A percentile compares a stretch with the other conserved stretches of the same genome.
Conservation (phyloP, 2,329 filamentous ascomycete genomes). For the Alternaria sp. region DNA sequence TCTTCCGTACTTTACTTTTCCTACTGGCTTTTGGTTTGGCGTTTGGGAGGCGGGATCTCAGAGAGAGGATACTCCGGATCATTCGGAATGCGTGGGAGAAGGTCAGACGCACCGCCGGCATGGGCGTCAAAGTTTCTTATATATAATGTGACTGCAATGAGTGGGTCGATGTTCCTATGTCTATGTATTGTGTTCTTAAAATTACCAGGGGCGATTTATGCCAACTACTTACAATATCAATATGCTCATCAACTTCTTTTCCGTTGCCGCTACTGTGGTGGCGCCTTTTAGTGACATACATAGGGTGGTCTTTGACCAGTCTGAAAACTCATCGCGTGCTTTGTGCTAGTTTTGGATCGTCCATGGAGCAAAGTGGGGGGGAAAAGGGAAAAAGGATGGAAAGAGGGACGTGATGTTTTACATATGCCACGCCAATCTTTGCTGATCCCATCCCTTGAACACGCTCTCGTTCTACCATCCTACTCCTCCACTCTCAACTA, state of each 20-base stretch:
- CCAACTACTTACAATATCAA: background rate
- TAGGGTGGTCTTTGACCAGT: too few relatives aligned
- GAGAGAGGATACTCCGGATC: conserved; percentile 75
- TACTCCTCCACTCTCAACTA: too few relatives aligned
- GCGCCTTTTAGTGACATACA: too few relatives aligned
- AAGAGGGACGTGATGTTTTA: too few relatives aligned
- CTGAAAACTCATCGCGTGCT: too few relatives aligned
- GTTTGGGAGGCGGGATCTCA: conserved; percentile 75
- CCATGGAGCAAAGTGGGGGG: too few relatives aligned
- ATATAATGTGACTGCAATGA: conserved; percentile 63
- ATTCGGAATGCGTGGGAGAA: conserved; percentile 79
- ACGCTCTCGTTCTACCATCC: too few relatives aligned
- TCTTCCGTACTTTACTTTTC: conserved; percentile 75
- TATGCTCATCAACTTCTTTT: background rate
- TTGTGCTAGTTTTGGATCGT: too few relatives aligned
- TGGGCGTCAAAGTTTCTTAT: conserved; percentile 98
- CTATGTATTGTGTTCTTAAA: conserved; percentile 1
- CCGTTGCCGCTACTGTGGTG: background rate
- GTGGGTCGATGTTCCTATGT: conserved; percentile 2
- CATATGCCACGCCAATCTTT: too few relatives aligned
- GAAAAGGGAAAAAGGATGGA: too few relatives aligned
- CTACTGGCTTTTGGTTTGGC: conserved; percentile 79
- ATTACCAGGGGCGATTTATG: conserved; percentile 1
- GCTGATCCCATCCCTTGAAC: too few relatives aligned
- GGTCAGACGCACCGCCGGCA: conserved; percentile 82